These are phyloP conservation scores for Penicillium sp. DNA, from an alignment of 2,329 filamentous ascomycete genomes.

Conservation along the genomic window DNA sequence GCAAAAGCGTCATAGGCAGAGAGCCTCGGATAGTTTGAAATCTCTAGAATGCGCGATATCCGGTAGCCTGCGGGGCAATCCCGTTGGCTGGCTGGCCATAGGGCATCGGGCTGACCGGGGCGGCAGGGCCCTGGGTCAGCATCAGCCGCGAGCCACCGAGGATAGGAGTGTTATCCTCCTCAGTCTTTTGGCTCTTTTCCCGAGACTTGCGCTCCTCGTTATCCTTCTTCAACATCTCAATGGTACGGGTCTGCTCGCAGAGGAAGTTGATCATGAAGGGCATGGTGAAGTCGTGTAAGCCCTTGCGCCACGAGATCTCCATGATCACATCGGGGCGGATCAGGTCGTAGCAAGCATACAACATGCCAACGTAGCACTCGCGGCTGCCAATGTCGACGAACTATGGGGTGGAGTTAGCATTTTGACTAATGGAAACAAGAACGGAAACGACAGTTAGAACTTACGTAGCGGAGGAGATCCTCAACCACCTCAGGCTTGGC, in stretches of 20 bases:
- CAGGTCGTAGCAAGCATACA: conserved; percentile 97
- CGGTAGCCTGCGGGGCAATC: conserved; percentile 85
- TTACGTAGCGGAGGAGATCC: conserved; percentile 93
- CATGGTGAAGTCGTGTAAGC: conserved; percentile 96
- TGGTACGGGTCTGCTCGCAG: conserved; percentile 83
- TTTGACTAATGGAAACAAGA: conserved; percentile 39
- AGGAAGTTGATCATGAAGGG: conserved; percentile 99
- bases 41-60: conserved; percentile 62
- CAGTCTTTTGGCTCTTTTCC: conserved; percentile 76
- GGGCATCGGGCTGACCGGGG: conserved; percentile 62
- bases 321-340: conserved; percentile 90
- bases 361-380: conserved; percentile 99
- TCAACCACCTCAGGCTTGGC: conserved; percentile 90
- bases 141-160: conserved; percentile 86
- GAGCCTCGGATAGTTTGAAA: conserved; percentile 18
- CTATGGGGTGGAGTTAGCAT: conserved; percentile 51
- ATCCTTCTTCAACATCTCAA: conserved; percentile 85
- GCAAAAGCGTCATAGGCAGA: conserved; percentile 15
- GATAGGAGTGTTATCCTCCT: conserved; percentile 92
- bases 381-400: conserved; percentile 99
- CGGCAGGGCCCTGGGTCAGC: conserved; percentile 85
- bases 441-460: conserved; percentile 48
- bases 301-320: conserved; percentile 95
- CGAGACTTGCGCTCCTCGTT: conserved; percentile 86
- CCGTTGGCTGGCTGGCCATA: conserved; percentile 79